Conservation (phyloP, 768 basidiomycete species). For the Grammothele lineata region DNA sequence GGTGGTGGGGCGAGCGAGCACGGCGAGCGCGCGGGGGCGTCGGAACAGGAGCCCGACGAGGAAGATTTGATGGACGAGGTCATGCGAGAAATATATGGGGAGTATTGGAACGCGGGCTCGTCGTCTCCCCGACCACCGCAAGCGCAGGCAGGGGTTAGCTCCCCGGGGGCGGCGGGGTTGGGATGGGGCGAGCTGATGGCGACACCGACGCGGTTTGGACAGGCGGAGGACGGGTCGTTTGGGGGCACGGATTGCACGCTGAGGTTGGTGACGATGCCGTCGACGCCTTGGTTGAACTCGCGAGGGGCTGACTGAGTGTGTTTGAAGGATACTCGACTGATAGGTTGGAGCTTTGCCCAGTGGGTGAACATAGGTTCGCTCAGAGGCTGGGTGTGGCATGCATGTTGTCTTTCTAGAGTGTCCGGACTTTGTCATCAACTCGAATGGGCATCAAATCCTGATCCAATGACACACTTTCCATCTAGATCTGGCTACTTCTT, state of each 20-base stretch:
- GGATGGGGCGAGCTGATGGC: slow-evolving; percentile 6
- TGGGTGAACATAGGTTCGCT: no score
- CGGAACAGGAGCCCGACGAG: not conserved
- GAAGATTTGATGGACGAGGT: slow-evolving; percentile 25
- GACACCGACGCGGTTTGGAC: not conserved
- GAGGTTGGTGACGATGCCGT: slow-evolving; percentile 16
- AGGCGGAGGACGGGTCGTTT: slow-evolving; percentile 12
- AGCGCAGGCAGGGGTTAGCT: not conserved
- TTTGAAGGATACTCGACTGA: no score
- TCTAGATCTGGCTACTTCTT: no score
- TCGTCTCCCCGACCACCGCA: slow-evolving; percentile 7
- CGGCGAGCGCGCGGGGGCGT: not conserved
- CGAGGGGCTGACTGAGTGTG: no score
- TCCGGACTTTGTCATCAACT: no score
- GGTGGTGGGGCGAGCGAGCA: not conserved
- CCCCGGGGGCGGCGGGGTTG: no score
- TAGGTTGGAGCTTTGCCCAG: no score
- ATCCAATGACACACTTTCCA: no score
- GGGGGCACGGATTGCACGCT: slow-evolving; percentile 16
- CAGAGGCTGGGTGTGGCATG: no score
- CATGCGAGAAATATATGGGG: slow-evolving; percentile 26
- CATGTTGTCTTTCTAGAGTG: no score
- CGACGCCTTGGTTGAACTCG: slow-evolving; percentile 4
- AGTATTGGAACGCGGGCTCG: slow-evolving; percentile 16
- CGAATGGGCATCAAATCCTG: no score